Evolutionary conservation across 768 basidiomycete species (phyloP), one percentile per base, ranked within the genome.

Genomic region (Macrolepiota dolichaula): DNA sequence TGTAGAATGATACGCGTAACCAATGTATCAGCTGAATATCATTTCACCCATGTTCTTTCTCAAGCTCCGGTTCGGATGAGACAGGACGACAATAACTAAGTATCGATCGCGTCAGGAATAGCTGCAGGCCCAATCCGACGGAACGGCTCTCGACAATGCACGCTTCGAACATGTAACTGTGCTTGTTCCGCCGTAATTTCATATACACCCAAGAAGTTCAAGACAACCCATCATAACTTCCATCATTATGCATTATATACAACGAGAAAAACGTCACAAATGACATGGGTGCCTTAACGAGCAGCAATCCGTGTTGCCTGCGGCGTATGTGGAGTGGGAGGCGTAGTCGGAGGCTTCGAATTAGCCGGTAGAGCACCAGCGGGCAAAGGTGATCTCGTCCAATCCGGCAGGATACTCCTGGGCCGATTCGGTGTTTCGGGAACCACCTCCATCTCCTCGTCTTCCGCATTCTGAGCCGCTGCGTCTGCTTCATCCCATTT

Each of bases 401-500:
- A 94, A 72, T 94, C 92, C 3, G 92, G 92, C 37, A 94, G 72
- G 51, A 89, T 74, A 63, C 74, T 81, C 50, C 76, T 69, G 11
- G 66, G 61, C 40, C 73, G 72, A 29, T 73, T 71, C 19, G 69
- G 55, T 61, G 27, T 57, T 35, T 44, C 55, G 27, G 47, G 44
- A 29, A 35, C 42, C 29, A n/a, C 50, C 36, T 60, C 50, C 57
- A 58, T 62, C 52, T 64, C 59, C 51, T 58, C 66, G 42, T 76
- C 74, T 24, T 80, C 81, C 7, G 68, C 68, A 62, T 81, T 82
- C 51, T 78, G 80, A 22, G 74, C 75, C 11, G 73, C 61, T 35
- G 38, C 51, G 9, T 83, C 84, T 22, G 79, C 82, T 68, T 91
- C 89, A 65, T 97, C 94, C 90, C 92, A 97, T 62, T 84, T 85